A percentile compares a stretch with the other conserved stretches of the same genome.
These are phyloP conservation scores for Raddia guianensis DNA, from an alignment of 176 grass and related monocot species.

Conservation along the genomic window DNA sequence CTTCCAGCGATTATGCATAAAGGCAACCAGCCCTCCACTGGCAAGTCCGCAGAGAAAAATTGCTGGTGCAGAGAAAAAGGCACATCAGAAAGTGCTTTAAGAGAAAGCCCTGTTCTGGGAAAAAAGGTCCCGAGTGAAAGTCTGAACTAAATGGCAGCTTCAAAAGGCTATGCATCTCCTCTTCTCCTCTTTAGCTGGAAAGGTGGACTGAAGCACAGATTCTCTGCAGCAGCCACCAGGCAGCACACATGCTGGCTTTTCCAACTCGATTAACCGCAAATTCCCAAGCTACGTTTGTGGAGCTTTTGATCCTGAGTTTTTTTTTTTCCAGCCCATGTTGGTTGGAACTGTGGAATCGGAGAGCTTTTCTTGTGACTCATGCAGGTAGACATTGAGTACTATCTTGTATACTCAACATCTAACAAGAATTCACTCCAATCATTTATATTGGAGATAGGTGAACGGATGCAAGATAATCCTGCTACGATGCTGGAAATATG, in stretches of 20 bases:
- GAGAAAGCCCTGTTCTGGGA: slow-evolving; percentile 50
- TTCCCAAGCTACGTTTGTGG: not conserved
- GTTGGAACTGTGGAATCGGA: not conserved
- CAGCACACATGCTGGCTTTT: not conserved
- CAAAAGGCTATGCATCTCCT: slow-evolving; percentile 27
- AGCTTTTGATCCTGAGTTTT: not conserved
- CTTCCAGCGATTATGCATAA: slow-evolving; percentile 23
- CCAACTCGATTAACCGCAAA: not conserved
- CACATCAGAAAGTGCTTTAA: slow-evolving; percentile 45
- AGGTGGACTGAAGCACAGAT: slow-evolving; percentile 36
- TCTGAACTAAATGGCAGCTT: slow-evolving; percentile 43
- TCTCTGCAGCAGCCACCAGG: slow-evolving; percentile 23
- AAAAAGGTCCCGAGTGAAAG: slow-evolving; percentile 22
- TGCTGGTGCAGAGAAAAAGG: slow-evolving; percentile 35
- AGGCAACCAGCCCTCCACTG: slow-evolving; percentile 9
- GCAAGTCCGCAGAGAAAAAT: slow-evolving; percentile 33
- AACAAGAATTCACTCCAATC: not conserved
- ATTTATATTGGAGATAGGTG: not conserved
- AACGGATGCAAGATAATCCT: not conserved
- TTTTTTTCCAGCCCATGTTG: not conserved
- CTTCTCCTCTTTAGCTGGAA: slow-evolving; percentile 25
- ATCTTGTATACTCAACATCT: not conserved
- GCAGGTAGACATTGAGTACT: not conserved
- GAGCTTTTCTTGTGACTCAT: not conserved
- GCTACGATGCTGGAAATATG: too few relatives aligned